Conservation (phyloP, 805 yeast genomes). For the Blastobotrys parvus region DNA sequence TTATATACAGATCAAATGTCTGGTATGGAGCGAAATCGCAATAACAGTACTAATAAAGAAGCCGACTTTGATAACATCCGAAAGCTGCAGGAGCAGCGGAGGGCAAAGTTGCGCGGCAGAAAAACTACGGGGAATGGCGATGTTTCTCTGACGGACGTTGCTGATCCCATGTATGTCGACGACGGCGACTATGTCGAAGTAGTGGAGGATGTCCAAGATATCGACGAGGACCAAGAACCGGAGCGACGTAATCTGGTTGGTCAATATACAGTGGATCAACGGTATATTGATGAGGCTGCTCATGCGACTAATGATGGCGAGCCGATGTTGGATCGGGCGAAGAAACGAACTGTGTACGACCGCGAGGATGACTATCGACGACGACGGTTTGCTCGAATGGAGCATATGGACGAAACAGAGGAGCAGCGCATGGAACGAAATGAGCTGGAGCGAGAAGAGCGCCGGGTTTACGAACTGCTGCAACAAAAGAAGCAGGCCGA, state of each 20-base stretch:
- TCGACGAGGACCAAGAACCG: neutral
- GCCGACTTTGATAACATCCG: neutral
- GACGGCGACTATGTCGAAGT: conserved; percentile 7
- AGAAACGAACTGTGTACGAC: conserved; percentile 21
- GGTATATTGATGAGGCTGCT: conserved; percentile 26
- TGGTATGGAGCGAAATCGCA: too few species aligned
- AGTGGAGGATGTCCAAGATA: conserved; percentile 1
- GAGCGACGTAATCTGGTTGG: conserved; percentile 24
- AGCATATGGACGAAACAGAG: conserved; percentile 27
- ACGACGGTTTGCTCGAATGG: conserved; percentile 30
- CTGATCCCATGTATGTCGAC: neutral
- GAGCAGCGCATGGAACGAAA: conserved; percentile 36
- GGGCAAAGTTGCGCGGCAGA: neutral
- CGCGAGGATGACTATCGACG: conserved; percentile 43
- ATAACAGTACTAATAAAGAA: neutral
- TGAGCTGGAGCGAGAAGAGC: conserved; percentile 34
- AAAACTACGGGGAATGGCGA: too few species aligned
- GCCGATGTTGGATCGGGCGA: conserved; percentile 14
- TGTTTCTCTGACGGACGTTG: too few species aligned
- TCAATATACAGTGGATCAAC: conserved; percentile 35
- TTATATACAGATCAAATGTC: too few species aligned
- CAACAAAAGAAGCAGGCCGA: conserved; percentile 23
- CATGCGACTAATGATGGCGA: conserved; percentile 5
- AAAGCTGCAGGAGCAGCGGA: neutral
- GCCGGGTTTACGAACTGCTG: conserved; percentile 21